Evolutionary conservation across 257 asterid genomes (phyloP), one percentile per base, ranked within the genome.

Genomic region (Nicotiana tomentosiformis): DNA sequence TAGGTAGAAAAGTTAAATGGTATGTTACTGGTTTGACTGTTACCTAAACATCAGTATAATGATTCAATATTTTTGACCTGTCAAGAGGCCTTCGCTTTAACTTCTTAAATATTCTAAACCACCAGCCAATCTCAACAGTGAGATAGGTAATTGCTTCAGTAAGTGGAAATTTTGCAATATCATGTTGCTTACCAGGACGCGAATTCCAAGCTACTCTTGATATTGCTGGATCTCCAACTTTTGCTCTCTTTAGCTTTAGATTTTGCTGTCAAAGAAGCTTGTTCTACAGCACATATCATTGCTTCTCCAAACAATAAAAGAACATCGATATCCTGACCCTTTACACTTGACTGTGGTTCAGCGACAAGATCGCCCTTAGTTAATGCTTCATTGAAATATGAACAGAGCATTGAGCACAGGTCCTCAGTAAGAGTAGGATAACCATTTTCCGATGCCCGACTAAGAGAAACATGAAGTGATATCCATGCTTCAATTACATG

Each of bases 101-200:
- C 10, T 11, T 5, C 33, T 74, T 1, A 26, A 3, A 49, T 70
- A 70, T 43, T 70, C 7, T 46, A 23, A 14, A 46, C 23, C 39
- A 46, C 33, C 39, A 72, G 49, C 17, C 3, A 5, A 46, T 51
- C 64, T 76, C 80, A 76, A 51, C 10, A 26, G 64, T 4, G 16
- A 51, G 7, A 26, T 49, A 74, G 46, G 62, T 76, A 26, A 29
- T 16, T 76, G 64, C 46, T 51, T 51, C 39, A 23, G 8, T 20
- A 76, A 51, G 29, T 15, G 64, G 37, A 76, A 74, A 49, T 14
- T 14, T 72, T 14, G 26, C 23, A 74, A 49, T 26, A 49, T 26
- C 46, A 76, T 83, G 49, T 61, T 72, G 32, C 91, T 87, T 86
- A 94, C 97, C 97, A 86, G 86, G 91, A 90, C 81, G 92, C 88